These are phyloP conservation scores for Phytophthora syringae DNA, from an alignment of 352 stramenopile species.

Conservation along the genomic window DNA sequence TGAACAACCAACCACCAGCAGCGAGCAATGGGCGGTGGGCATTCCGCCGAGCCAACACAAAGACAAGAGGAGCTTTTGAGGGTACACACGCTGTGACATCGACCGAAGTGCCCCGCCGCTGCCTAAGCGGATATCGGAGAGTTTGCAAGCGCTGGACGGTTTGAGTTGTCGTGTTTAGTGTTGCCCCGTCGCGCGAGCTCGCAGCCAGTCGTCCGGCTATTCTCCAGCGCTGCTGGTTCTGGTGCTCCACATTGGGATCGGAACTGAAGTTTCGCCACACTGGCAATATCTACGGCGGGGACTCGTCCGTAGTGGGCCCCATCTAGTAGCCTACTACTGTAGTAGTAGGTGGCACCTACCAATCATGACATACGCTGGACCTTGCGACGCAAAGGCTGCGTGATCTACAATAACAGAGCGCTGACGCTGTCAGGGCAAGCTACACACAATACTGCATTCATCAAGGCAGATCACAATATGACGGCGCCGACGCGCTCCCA, in stretches of 20 bases:
- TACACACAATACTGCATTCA: neutral
- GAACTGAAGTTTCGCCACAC: neutral
- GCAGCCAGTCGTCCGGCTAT: slow-evolving; percentile 7
- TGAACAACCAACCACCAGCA: neutral
- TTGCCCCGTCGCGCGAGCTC: slow-evolving; percentile 1
- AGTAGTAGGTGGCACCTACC: too few relatives aligned
- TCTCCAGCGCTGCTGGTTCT: neutral
- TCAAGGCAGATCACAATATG: neutral
- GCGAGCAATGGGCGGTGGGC: neutral
- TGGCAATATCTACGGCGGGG: neutral
- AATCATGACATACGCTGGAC: neutral
- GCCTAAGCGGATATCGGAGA: neutral
- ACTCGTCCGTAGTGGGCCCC: neutral
- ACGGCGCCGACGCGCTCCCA: neutral
- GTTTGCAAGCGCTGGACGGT: neutral
- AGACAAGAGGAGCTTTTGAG: slow-evolving; percentile 6
- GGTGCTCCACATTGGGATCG: neutral
- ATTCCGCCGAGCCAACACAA: slow-evolving; percentile 1
- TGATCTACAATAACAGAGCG: too few relatives aligned
- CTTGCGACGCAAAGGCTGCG: too few relatives aligned
- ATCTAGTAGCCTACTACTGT: too few relatives aligned
- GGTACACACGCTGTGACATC: neutral
- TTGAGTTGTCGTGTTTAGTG: slow-evolving; percentile 4
- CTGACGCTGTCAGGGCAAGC: neutral
- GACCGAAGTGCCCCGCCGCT: too few relatives aligned